Conservation (phyloP, 1,284 basidiomycete genomes). For the Cutaneotrichosporon sp. region DNA sequence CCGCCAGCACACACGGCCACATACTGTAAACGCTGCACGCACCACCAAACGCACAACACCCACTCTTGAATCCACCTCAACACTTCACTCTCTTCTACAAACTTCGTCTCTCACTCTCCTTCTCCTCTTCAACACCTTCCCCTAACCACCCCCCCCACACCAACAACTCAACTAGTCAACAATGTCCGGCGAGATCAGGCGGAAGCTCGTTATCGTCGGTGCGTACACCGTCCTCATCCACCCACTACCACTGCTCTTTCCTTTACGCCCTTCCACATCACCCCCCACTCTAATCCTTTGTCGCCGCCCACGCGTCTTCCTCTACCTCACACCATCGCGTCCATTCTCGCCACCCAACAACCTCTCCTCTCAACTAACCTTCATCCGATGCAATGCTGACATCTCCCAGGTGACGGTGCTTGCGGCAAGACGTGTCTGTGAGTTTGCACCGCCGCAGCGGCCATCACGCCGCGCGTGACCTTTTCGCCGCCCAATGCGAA, state of each 20-base stretch:
- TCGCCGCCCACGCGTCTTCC: conserved; percentile 9
- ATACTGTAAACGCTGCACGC: not conserved
- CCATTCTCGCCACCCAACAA: not conserved
- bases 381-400: conserved; percentile 18
- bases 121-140: conserved; percentile 1
- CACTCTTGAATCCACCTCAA: conserved; percentile 2
- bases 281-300: not conserved
- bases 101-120: conserved; percentile 9
- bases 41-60: conserved; percentile 1
- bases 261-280: conserved; percentile 2
- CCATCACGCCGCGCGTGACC: conserved; percentile 10
- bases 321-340: not conserved
- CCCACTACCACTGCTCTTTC: not conserved
- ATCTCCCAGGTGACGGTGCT: conserved; percentile 54
- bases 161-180: conserved; percentile 11
- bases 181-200: conserved; percentile 54
- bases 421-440: conserved; percentile 60
- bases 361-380: conserved; percentile 3
- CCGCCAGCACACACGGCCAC: not conserved
- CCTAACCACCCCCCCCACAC: conserved; percentile 5
- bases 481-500: not conserved
- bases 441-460: conserved; percentile 27
- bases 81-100: not conserved
- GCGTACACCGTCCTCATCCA: conserved; percentile 24
- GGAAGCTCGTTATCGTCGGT: conserved; percentile 56